Percentiles rank a stretch among this genome's conserved stretches.
These are phyloP conservation scores for Hypoxylon subgilvum DNA, from an alignment of 495 filamentous ascomycete genomes.

Conservation along the genomic window DNA sequence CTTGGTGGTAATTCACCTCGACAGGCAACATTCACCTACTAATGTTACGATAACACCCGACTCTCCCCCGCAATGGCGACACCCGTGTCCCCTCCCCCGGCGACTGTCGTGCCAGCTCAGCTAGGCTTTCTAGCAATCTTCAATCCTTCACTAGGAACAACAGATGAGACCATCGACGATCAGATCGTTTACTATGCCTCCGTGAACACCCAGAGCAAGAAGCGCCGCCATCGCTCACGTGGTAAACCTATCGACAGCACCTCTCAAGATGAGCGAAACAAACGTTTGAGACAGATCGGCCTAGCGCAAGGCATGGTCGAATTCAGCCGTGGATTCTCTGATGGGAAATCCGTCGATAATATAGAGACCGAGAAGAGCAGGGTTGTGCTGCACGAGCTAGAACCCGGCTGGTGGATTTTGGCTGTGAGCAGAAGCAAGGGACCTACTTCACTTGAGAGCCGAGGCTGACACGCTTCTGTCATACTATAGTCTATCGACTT, in stretches of 20 bases:
- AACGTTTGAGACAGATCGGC: constrained; percentile 89
- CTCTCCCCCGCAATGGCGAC: constrained; percentile 23
- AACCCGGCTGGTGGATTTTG: constrained; percentile 89
- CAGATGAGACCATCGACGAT: constrained; percentile 84
- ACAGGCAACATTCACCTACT: constrained; percentile 18
- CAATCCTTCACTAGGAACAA: constrained; percentile 85
- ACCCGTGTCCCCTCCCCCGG: constrained; percentile 18
- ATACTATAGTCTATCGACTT: constrained; percentile 70
- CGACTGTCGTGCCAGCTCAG: constrained; percentile 71
- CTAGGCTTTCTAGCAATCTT: constrained; percentile 91
- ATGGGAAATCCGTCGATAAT: constrained; percentile 74
- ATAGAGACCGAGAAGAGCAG: constrained; percentile 90
- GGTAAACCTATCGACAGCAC: constrained; percentile 49
- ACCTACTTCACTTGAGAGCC: background rate
- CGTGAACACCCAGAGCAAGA: constrained; percentile 52
- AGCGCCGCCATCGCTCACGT: constrained; percentile 42
- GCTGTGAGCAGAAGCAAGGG: constrained; percentile 63
- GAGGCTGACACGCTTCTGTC: constrained; percentile 7
- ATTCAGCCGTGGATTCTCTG: constrained; percentile 87
- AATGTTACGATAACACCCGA: constrained; percentile 16
- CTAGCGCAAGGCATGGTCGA: constrained; percentile 96
- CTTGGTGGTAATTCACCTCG: constrained; percentile 26
- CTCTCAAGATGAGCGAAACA: constrained; percentile 71
- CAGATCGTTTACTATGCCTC: constrained; percentile 95
- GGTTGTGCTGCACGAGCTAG: constrained; percentile 81